Base-by-base conservation (phyloP, 176 grass and related monocot species). In the Juncus effusus region DNA sequence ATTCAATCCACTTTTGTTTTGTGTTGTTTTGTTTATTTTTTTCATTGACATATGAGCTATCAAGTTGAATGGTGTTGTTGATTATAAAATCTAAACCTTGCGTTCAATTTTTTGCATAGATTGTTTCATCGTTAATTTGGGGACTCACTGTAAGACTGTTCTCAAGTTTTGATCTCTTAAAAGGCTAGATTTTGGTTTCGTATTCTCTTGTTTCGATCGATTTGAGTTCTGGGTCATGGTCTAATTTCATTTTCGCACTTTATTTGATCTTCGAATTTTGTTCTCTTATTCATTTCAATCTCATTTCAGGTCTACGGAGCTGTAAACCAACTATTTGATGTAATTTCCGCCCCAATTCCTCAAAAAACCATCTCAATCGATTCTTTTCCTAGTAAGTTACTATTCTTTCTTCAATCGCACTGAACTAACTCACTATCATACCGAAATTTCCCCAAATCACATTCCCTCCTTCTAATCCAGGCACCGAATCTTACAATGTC, bases 401-500 rank as follows among this genome's bases (percentile, higher is more conserved):
- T 51, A 7, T 50, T 36, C 14, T 65, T 7, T 11, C n/a, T 45
- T 65, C 40, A 2, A 49, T 14, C 16, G 13, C 2, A 14, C 9
- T 15, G 4, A 39, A 7, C 5, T 5, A 42, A 47, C 14, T 42
- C 1, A 28, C 16, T 28, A 44, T 65, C 40, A 16, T 57, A 57
- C 54, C 12, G 49, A 8, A 8, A 52, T 52, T 52, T 52, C 12
- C 12, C 49, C 6, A 65, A 53, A 52, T 70, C 37, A 70, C 52
- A 16, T 70, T 57, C 10, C 4, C 40, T 40, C 51, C 52, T 36
- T 70, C 55, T 55, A 37, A 39, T 39, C 53, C 51, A 40, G 67
- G 55, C 16, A 51, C 40, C 36, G n/a, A 38, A 4, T 15, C 37
- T 3, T 14, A 59, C 64, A 16, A 99, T 93, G 89, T 89, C 83